phyloP scores from a whole-genome alignment of 2,329 filamentous ascomycete genomes.

The Metarhizium guizhouense region DNA sequence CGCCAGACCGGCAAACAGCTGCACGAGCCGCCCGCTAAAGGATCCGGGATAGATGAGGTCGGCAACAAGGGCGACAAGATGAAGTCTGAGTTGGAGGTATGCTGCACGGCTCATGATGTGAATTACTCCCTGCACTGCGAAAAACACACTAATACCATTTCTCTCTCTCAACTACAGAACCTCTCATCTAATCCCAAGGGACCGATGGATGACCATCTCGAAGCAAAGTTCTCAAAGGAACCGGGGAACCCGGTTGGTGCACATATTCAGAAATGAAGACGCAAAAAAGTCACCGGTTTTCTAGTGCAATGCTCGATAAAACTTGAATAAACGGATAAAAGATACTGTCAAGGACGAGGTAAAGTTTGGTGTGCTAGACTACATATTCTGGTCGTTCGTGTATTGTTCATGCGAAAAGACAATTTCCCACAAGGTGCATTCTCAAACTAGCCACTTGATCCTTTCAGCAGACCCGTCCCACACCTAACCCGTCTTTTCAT shows the following conservation, averaged over 20 bases:
- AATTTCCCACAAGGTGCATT: not conserved
- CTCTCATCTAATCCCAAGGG: conserved; percentile 59
- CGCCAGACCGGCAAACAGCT: conserved; percentile 56
- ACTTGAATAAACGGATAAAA: not conserved
- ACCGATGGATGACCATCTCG: conserved; percentile 49
- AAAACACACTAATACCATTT: not conserved
- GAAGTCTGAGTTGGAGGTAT: conserved; percentile 41
- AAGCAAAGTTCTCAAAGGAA: conserved; percentile 52
- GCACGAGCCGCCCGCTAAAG: conserved; percentile 45
- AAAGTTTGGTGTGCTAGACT: not conserved
- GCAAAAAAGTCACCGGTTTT: not conserved
- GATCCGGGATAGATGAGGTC: conserved; percentile 48
- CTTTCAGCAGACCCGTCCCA: not conserved
- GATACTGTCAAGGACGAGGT: not conserved
- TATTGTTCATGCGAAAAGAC: not conserved
- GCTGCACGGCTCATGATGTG: conserved; percentile 4
- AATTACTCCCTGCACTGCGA: too few relatives aligned
- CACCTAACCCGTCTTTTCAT: conserved; percentile 14
- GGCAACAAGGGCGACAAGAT: conserved; percentile 44
- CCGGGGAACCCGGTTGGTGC: conserved; percentile 8
- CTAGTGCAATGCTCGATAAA: not conserved
- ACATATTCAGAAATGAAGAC: conserved; percentile 4
- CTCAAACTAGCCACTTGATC: not conserved
- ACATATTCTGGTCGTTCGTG: not conserved
- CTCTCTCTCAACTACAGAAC: conserved; percentile 22